Percentiles rank a stretch among this genome's conserved stretches.
Conservation (phyloP, 371 early-diverging fungal species). For the Mucor indicus region DNA sequence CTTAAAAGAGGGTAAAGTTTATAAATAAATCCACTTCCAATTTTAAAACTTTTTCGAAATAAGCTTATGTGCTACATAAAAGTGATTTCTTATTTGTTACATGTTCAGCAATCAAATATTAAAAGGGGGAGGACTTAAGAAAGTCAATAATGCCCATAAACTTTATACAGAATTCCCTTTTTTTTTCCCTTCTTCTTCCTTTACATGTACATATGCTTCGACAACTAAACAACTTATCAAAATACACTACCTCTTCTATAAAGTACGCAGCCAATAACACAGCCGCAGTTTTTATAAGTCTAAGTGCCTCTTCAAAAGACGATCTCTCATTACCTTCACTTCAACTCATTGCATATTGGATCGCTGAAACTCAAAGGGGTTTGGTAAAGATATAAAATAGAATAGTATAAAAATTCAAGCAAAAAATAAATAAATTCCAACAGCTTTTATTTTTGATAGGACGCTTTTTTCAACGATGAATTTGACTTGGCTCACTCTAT, state of each 20-base stretch:
- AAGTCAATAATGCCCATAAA: too few relatives aligned
- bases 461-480: slow-evolving; percentile 47
- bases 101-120: too few relatives aligned
- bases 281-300: slow-evolving; percentile 16
- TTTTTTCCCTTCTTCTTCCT: too few relatives aligned
- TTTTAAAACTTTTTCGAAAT: too few relatives aligned
- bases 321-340: slow-evolving; percentile 29
- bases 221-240: slow-evolving; percentile 34
- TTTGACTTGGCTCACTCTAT: slow-evolving; percentile 40
- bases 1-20: too few relatives aligned
- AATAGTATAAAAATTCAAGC: neutral
- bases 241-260: slow-evolving; percentile 36
- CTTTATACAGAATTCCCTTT: too few relatives aligned
- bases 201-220: too few relatives aligned
- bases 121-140: too few relatives aligned
- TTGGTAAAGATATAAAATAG: slow-evolving; percentile 24
- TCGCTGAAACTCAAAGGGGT: slow-evolving; percentile 43
- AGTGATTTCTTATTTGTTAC: too few relatives aligned
- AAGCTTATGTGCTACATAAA: too few relatives aligned
- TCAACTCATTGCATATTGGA: slow-evolving; percentile 37
- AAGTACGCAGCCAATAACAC: slow-evolving; percentile 39
- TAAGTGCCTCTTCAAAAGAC: slow-evolving; percentile 21
- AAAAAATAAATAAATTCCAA: neutral
- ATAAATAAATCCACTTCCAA: too few relatives aligned
- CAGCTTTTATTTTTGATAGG: slow-evolving; percentile 21